These are phyloP conservation scores for Ceratocystiopsis sp. DNA, from an alignment of 2,329 filamentous ascomycete species.

Conservation along the genomic window DNA sequence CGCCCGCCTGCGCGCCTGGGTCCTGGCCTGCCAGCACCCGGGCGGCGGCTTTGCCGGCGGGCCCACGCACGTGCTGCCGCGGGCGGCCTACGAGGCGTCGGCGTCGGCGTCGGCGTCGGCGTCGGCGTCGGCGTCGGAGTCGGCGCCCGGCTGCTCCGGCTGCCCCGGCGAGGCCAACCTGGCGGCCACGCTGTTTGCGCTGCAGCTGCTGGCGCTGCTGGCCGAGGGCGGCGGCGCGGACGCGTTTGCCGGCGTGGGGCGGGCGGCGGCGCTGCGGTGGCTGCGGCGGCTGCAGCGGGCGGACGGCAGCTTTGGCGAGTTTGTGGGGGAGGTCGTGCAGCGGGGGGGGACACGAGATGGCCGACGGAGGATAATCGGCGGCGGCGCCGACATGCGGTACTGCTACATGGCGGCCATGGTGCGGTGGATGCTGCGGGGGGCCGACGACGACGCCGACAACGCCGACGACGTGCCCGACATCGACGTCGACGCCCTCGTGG, in stretches of 20 bases:
- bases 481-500: conserved; percentile 50
- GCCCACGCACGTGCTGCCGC: conserved; percentile 43
- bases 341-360: not conserved
- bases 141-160: too few relatives aligned
- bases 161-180: conserved; percentile 50
- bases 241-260: conserved; percentile 47
- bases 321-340: conserved; percentile 34
- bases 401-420: conserved; percentile 73
- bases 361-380: conserved; percentile 37
- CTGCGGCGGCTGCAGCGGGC: conserved; percentile 56
- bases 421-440: conserved; percentile 63
- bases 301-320: conserved; percentile 86
- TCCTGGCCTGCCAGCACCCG: conserved; percentile 73
- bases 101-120: too few relatives aligned
- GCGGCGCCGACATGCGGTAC: conserved; percentile 71
- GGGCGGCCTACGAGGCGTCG: conserved; percentile 13
- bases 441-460: conserved; percentile 24
- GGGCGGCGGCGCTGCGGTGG: conserved; percentile 55
- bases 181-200: conserved; percentile 76
- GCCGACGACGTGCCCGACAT: conserved; percentile 51
- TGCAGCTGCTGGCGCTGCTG: conserved; percentile 48
- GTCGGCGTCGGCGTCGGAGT: too few relatives aligned
- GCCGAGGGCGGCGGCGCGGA: conserved; percentile 12
- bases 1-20: conserved; percentile 46
- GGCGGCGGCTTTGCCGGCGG: conserved; percentile 79